phyloP scores from a whole-genome alignment of 306 rosid species.

The Lathyrus tuberosus region DNA sequence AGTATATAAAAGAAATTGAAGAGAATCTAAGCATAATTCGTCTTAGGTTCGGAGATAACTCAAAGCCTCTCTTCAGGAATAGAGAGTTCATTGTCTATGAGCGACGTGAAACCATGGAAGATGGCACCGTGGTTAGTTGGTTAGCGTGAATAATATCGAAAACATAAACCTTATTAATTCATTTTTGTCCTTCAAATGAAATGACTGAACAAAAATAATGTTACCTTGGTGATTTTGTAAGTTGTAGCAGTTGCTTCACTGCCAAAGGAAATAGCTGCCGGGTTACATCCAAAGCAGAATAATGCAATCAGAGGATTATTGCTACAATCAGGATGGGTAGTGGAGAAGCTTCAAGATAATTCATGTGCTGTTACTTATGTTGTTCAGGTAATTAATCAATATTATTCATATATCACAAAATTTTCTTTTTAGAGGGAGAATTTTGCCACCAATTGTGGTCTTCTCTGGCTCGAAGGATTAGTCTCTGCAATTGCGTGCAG shows the following conservation, averaged over 20 bases:
- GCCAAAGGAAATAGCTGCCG: slow-evolving; percentile 89
- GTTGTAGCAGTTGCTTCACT: slow-evolving; percentile 93
- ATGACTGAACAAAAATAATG: neutral
- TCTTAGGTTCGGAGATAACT: slow-evolving; percentile 77
- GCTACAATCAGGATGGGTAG: slow-evolving; percentile 90
- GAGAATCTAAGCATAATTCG: slow-evolving; percentile 81
- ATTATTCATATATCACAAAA: neutral
- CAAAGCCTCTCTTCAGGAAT: slow-evolving; percentile 79
- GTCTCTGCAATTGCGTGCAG: too few species aligned
- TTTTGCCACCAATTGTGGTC: too few species aligned
- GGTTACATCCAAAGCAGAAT: slow-evolving; percentile 77
- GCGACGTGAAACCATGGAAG: slow-evolving; percentile 89
- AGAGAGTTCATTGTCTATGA: slow-evolving; percentile 89
- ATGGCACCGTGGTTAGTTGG: slow-evolving; percentile 74
- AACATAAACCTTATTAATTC: neutral
- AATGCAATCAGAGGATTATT: slow-evolving; percentile 84
- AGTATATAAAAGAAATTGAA: slow-evolving; percentile 69
- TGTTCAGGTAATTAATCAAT: slow-evolving; percentile 63
- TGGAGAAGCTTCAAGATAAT: slow-evolving; percentile 76
- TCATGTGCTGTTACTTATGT: slow-evolving; percentile 82
- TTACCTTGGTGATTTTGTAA: slow-evolving; percentile 26
- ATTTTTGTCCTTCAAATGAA: neutral
- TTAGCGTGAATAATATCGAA: neutral
- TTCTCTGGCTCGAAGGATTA: too few species aligned
- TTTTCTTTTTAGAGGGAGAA: neutral